These are phyloP conservation scores for Fraxinus platypoda DNA, from an alignment of 305 asterid species.

Conservation along the genomic window DNA sequence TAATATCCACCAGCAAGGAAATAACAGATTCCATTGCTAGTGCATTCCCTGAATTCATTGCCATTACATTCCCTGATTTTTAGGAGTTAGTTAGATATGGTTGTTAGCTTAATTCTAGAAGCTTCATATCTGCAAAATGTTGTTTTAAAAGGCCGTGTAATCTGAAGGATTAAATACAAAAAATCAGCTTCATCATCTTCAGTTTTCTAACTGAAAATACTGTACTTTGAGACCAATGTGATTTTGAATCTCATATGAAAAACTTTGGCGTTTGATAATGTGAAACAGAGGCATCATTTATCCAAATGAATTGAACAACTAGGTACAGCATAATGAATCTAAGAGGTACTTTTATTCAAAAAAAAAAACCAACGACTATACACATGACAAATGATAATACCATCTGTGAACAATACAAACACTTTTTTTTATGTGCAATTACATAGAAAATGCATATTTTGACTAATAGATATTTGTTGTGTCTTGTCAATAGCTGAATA, in stretches of 20 bases:
- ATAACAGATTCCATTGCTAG: too few relatives aligned
- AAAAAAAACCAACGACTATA: too few relatives aligned
- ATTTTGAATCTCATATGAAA: not conserved
- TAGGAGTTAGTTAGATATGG: too few relatives aligned
- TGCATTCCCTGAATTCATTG: too few relatives aligned
- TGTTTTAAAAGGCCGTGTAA: too few relatives aligned
- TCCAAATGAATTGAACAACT: not conserved
- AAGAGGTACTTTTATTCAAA: not conserved
- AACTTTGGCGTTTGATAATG: not conserved
- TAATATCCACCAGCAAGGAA: too few relatives aligned
- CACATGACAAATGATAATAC: not conserved
- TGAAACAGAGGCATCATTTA: not conserved
- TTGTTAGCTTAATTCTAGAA: too few relatives aligned
- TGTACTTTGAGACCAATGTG: not conserved
- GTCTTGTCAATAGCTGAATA: conserved; percentile 29
- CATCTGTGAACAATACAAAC: not conserved
- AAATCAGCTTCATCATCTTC: too few relatives aligned
- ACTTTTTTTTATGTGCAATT: conserved; percentile 11
- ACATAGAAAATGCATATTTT: conserved; percentile 19
- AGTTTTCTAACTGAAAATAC: too few relatives aligned
- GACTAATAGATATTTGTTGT: conserved; percentile 12
- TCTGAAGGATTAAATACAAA: too few relatives aligned
- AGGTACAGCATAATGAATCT: not conserved
- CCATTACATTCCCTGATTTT: too few relatives aligned
- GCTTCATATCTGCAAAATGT: too few relatives aligned